phyloP scores from a whole-genome alignment of 371 early-diverging fungal species.

The Capniomyces stellatus region DNA sequence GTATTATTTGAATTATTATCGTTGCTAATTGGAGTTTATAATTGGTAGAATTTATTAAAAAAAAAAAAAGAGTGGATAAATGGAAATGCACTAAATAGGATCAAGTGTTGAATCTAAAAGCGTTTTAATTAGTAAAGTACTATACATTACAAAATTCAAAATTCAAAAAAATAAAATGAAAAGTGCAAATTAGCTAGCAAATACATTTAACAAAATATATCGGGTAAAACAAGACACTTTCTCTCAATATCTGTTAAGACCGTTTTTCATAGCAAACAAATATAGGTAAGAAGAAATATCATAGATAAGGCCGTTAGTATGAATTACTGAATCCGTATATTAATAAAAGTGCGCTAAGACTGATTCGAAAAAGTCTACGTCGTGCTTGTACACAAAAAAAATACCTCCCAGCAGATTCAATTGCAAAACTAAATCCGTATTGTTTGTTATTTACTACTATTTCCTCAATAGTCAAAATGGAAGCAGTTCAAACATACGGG shows the following conservation, averaged over 20 bases:
- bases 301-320: background rate
- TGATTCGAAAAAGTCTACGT: background rate
- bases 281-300: background rate
- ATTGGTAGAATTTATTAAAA: too few species aligned
- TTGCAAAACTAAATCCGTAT: background rate
- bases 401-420: background rate
- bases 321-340: background rate
- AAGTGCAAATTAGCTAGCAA: background rate
- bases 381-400: background rate
- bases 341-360: background rate
- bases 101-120: background rate
- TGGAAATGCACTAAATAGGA: too few species aligned
- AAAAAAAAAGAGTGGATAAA: too few species aligned
- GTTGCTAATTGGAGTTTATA: too few species aligned
- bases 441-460: background rate
- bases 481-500: conserved; percentile 30
- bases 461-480: conserved; percentile 17
- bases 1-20: too few species aligned
- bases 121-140: background rate
- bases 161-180: background rate
- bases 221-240: background rate
- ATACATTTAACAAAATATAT: background rate
- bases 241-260: background rate
- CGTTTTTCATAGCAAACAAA: background rate
- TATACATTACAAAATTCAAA: background rate